Percentiles rank a stretch among this genome's conserved stretches.
These are phyloP conservation scores for Triangularia verruculosa DNA, from an alignment of 2,329 filamentous ascomycete genomes.

Conservation along the genomic window DNA sequence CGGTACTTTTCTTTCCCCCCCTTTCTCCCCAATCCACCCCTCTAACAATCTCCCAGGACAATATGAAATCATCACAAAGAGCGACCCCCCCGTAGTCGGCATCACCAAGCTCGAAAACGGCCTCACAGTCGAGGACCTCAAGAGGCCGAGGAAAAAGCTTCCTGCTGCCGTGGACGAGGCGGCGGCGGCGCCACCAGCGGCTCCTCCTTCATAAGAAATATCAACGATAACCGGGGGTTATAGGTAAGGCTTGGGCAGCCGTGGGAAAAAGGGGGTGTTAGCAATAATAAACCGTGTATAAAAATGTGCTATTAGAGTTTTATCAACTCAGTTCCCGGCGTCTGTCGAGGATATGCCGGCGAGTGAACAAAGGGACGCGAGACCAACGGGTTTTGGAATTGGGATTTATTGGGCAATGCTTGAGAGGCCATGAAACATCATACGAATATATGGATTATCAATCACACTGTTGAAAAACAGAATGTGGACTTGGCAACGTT, in stretches of 20 bases:
- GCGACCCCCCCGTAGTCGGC: constrained; percentile 84
- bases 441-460: too few relatives aligned
- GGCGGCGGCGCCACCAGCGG: neutral
- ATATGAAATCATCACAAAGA: constrained; percentile 93
- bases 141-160: constrained; percentile 70
- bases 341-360: neutral
- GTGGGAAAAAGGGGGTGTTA: neutral
- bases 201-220: neutral
- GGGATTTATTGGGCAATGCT: too few relatives aligned
- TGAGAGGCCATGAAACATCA: too few relatives aligned
- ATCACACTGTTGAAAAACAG: too few relatives aligned
- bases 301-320: neutral
- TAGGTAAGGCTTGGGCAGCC: too few relatives aligned
- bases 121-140: constrained; percentile 77
- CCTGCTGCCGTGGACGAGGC: constrained; percentile 32
- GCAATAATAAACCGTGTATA: neutral
- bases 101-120: constrained; percentile 84
- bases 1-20: constrained; percentile 47
- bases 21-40: neutral
- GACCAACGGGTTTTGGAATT: too few relatives aligned
- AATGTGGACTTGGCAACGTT: too few relatives aligned
- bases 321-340: neutral
- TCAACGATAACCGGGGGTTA: too few relatives aligned
- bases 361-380: neutral
- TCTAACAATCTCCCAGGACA: constrained; percentile 61